Conservation (phyloP, 495 filamentous ascomycete genomes). For the Penicillium robsamsonii region DNA sequence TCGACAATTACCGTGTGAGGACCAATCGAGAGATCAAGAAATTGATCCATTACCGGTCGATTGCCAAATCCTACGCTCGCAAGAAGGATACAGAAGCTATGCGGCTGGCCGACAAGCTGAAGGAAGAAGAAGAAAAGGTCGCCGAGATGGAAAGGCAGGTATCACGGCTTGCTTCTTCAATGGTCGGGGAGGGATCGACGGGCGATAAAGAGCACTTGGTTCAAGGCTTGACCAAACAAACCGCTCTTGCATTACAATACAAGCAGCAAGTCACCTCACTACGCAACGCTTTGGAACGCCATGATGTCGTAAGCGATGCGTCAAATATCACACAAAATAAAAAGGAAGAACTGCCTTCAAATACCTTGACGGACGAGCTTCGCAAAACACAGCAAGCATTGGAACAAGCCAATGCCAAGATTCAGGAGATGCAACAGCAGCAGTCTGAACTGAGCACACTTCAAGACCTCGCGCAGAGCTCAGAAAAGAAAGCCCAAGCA, state of each 20-base stretch:
- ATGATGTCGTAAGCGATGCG: conserved; percentile 43
- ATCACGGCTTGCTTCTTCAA: conserved; percentile 56
- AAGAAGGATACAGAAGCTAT: conserved; percentile 82
- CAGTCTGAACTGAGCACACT: conserved; percentile 49
- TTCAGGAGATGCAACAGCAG: conserved; percentile 59
- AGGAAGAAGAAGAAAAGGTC: conserved; percentile 58
- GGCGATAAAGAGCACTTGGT: conserved; percentile 50
- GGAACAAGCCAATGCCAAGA: conserved; percentile 54
- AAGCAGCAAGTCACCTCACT: conserved; percentile 65
- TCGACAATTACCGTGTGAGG: conserved; percentile 74
- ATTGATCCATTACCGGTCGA: conserved; percentile 73
- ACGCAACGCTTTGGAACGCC: conserved; percentile 51
- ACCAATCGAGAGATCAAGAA: conserved; percentile 78
- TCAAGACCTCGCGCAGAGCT: conserved; percentile 56
- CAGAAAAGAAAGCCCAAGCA: conserved; percentile 61
- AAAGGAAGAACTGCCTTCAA: conserved; percentile 44
- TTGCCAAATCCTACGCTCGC: conserved; percentile 84
- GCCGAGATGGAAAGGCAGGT: conserved; percentile 55
- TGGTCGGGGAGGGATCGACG: conserved; percentile 47
- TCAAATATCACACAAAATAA: conserved; percentile 42
- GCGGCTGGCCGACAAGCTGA: conserved; percentile 67
- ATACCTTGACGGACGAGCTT: conserved; percentile 40
- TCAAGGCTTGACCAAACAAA: conserved; percentile 64
- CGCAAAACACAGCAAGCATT: conserved; percentile 50
- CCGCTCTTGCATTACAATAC: conserved; percentile 63